Evolutionary conservation across 345 rosid genomes (phyloP).

Genomic region (Dovyalis caffra): DNA sequence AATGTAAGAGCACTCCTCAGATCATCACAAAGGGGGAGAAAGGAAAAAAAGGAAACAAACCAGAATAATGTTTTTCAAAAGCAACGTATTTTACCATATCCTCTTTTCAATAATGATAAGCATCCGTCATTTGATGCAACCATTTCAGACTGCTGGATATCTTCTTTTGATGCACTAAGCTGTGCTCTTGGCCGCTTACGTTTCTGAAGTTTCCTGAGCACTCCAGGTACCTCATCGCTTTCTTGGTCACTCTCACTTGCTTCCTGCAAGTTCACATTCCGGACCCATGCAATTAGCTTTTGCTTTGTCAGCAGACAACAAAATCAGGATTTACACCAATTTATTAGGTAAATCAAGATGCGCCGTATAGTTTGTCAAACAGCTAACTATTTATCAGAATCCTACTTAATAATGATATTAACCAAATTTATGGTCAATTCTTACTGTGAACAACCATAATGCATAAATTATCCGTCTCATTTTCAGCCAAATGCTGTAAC

Average conservation of each 20-base stretch:
- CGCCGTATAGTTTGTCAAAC: not conserved
- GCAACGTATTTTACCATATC: conserved; percentile 48
- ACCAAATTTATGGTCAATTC: not conserved
- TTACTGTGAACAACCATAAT: not conserved
- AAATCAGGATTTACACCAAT: not conserved
- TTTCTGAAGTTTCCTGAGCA: conserved; percentile 49
- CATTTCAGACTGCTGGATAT: conserved; percentile 33
- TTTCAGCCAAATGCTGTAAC: not conserved
- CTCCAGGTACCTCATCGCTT: conserved; percentile 48
- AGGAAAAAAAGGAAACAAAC: not conserved
- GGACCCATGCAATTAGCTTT: not conserved
- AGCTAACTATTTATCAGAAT: not conserved
- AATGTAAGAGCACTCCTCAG: not conserved
- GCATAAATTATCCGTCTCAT: not conserved
- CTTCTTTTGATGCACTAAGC: conserved; percentile 51
- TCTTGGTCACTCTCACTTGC: conserved; percentile 83
- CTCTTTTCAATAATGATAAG: conserved; percentile 71
- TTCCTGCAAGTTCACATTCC: conserved; percentile 43
- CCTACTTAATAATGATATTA: not conserved
- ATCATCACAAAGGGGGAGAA: not conserved
- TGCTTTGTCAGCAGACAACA: not conserved
- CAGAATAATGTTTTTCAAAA: not conserved
- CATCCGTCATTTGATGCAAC: conserved; percentile 61
- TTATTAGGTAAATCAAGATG: not conserved
- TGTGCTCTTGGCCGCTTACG: conserved; percentile 59